phyloP scores from a whole-genome alignment of 2,329 filamentous ascomycete species.

The Sclerotinia spermophila region DNA sequence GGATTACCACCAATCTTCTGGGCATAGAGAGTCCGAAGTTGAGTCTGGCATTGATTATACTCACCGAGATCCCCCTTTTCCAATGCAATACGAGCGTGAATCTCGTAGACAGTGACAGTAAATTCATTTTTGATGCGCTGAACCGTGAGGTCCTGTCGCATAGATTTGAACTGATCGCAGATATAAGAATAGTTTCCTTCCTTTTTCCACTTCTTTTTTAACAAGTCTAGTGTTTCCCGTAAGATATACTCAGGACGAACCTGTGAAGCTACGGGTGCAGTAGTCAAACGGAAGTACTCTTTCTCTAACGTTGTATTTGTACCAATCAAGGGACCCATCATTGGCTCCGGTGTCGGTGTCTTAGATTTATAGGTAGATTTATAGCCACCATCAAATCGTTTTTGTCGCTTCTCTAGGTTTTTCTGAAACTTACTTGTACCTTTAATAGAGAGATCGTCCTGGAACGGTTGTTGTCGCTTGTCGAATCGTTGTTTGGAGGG shows the following conservation, averaged over 20 bases:
- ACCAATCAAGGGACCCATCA: conserved; percentile 74
- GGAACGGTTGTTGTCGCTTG: conserved; percentile 46
- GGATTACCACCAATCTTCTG: conserved; percentile 83
- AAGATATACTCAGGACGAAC: conserved; percentile 82
- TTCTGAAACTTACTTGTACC: conserved; percentile 83
- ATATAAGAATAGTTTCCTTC: conserved; percentile 96
- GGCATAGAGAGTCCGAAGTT: conserved; percentile 86
- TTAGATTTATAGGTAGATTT: conserved; percentile 47
- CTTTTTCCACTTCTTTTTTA: conserved; percentile 92
- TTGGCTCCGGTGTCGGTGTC: conserved; percentile 55
- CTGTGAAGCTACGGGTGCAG: conserved; percentile 80
- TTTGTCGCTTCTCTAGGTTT: conserved; percentile 81
- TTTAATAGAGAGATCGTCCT: conserved; percentile 46
- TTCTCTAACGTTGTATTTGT: conserved; percentile 85
- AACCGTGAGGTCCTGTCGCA: conserved; percentile 96
- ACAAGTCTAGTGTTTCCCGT: conserved; percentile 76
- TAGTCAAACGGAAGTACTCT: conserved; percentile 88
- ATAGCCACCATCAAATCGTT: conserved; percentile 73
- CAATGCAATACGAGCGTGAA: conserved; percentile 92
- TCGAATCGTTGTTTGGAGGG: conserved; percentile 38
- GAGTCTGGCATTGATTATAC: conserved; percentile 99
- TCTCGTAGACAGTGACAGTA: conserved; percentile 94
- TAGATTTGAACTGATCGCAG: conserved; percentile 98
- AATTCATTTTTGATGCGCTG: conserved; percentile 97
- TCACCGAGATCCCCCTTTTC: conserved; percentile 99